Percentiles rank a stretch among this genome's conserved stretches.
Conservation (phyloP, 139 green algal genomes). For the Asterochloris erici region DNA sequence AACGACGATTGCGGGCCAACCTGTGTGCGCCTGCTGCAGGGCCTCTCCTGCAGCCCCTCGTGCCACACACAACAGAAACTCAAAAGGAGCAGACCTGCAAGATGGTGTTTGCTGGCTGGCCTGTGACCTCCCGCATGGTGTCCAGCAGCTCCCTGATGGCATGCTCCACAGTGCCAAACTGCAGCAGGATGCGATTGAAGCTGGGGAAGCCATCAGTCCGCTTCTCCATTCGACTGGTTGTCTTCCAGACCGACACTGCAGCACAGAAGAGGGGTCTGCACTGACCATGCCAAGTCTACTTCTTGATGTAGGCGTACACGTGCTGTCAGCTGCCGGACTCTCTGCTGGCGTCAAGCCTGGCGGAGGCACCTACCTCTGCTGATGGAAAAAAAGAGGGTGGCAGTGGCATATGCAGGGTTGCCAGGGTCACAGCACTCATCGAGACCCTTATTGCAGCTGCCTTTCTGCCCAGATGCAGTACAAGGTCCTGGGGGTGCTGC, state of each 20-base stretch:
- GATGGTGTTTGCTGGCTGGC: slow-evolving; percentile 9
- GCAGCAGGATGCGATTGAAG: slow-evolving; percentile 21
- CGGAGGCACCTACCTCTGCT: too few species aligned
- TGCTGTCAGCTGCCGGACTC: too few species aligned
- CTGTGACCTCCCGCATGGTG: neutral
- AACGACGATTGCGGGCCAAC: too few species aligned
- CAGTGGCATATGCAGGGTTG: too few species aligned
- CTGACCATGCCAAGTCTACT: too few species aligned
- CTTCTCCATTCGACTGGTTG: neutral
- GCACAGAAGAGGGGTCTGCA: neutral
- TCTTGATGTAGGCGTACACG: neutral
- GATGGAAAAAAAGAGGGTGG: too few species aligned
- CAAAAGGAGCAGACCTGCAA: slow-evolving; percentile 10
- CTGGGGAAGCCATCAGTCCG: neutral
- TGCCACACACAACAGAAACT: neutral
- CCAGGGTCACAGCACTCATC: too few species aligned
- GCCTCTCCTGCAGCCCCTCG: neutral
- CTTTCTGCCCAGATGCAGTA: too few species aligned
- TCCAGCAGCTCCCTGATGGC: slow-evolving; percentile 1
- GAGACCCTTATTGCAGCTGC: too few species aligned
- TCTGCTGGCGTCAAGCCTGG: too few species aligned
- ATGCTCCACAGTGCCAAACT: slow-evolving; percentile 13
- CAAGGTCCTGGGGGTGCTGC: too few species aligned
- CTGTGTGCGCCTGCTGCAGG: neutral
- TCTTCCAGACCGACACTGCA: slow-evolving; percentile 20